Evolutionary conservation across 2,329 filamentous ascomycete species (phyloP), one percentile per base, ranked within the genome.

Genomic region (Hirsutella rhossiliensis): DNA sequence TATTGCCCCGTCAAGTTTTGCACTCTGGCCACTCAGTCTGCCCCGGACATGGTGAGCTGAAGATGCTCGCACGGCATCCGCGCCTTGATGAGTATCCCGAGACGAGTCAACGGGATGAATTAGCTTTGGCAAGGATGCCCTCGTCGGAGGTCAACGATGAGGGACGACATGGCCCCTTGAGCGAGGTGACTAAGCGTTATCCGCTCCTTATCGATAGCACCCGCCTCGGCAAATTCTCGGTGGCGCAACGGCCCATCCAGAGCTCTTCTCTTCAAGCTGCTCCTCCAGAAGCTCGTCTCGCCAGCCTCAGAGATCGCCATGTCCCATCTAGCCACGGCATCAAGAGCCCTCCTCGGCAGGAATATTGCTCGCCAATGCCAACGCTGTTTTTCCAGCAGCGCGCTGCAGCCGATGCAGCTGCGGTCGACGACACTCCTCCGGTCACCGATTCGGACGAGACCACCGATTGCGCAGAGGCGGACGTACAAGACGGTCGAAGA

Each of bases 401-500:
- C 58, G 38, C 46, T 60, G 40, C 62, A 59, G 46, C 53, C 62
- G 28, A 62, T 60, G 54, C 59, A 59, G 47, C 50, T 60, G 38
- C 62, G 62, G 45, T 57, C 63, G 40, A 58, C 57, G 28, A n/a
- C n/a, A n/a, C 52, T 62, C 43, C 56, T 56, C 32, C 54, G 56
- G 48, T 48, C 50, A 8, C 47, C 58, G 38, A 40, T 60, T 30
- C 62, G 61, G 49, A 54, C 56, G 38, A 56, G 58, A 53, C 61
- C 61, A 48, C 56, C 59, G 3, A 55, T 63, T 30, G 54, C 54
- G 42, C 65, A 66, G 54, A 60, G 59, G 51, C 63, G 65, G 45
- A 62, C 61, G 48, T 63, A 55, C 54, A 76, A 73, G 61, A 76
- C 75, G 9, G 68, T 78, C 20, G 75, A 78, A 54, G 69, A 79